Conservation (phyloP, 148 eudicot genomes). For the Camellia granthamiana region DNA sequence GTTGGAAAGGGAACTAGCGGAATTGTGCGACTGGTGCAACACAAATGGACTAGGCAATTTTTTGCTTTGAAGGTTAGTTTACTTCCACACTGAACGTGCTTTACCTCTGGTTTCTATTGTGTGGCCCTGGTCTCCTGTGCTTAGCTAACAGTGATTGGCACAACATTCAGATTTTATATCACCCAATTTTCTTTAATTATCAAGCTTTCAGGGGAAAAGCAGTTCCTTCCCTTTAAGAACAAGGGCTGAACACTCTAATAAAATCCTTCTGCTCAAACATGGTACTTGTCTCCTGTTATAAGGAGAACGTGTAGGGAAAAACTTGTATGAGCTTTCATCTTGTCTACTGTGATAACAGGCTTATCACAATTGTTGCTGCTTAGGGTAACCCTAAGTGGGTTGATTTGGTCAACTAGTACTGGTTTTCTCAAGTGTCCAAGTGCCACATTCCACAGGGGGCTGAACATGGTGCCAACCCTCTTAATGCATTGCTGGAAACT, state of each 20-base stretch:
- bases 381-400: background rate
- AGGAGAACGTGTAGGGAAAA: background rate
- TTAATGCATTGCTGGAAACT: background rate
- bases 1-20: conserved; percentile 94
- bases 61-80: conserved; percentile 86
- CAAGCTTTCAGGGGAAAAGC: background rate
- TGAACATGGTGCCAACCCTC: background rate
- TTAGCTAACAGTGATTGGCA: background rate
- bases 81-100: background rate
- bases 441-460: background rate
- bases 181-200: background rate
- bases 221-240: background rate
- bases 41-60: conserved; percentile 97
- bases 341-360: background rate
- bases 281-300: background rate
- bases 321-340: background rate
- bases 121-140: background rate
- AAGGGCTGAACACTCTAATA: too few species aligned
- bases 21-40: conserved; percentile 90
- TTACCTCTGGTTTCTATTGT: background rate
- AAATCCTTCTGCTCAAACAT: too few species aligned
- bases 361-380: background rate
- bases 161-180: background rate
- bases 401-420: background rate
- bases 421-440: background rate